Evolutionary conservation across 2,329 filamentous ascomycete genomes (phyloP), one percentile per base, ranked within the genome.

Genomic region (Colletotrichum filicis): DNA sequence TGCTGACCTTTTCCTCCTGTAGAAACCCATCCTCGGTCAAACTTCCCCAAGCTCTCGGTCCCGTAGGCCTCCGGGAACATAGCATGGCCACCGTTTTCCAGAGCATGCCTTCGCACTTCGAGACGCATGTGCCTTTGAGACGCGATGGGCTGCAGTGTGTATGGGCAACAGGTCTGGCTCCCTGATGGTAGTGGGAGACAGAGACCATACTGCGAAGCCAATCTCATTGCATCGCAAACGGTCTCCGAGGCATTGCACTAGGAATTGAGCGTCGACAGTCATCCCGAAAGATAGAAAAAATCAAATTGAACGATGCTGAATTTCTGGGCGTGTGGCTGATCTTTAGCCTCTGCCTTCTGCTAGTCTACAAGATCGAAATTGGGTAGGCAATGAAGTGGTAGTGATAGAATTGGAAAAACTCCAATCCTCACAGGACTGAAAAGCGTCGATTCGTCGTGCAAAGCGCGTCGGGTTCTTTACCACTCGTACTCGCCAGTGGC

Each of bases 401-500:
- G 8, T n/a, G 11, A 12, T 5, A 28, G 26, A 52, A 59, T 28
- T 24, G 8, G 11, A n/a, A 32, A 16, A 7, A 9, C n/a, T 30
- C 53, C 42, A 22, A n/a, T 35, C 11, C 26, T 37, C 24, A 26
- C 30, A 24, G 19, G 24, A 8, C 37, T 49, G 3, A 19, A 42
- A 35, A 26, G 22, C 26, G 32, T 22, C 28, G n/a, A 49, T 49
- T 30, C 24, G 7, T 6, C 9, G 35, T 16, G 32, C 35, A n/a
- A 37, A 24, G n/a, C 11, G 14, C 30, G 11, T 28, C 14, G 16
- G 16, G 14, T 24, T 24, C 19, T 71, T 85, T 90, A 99, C 97
- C 97, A 99, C 84, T 99, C 97, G 78, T 98, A 98, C 85, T 98
- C 97, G 79, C 97, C 97, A 58, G 93, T 95, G 28, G 95, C 97